Conservation (phyloP, 345 rosid species). For the Alliaria petiolata region DNA sequence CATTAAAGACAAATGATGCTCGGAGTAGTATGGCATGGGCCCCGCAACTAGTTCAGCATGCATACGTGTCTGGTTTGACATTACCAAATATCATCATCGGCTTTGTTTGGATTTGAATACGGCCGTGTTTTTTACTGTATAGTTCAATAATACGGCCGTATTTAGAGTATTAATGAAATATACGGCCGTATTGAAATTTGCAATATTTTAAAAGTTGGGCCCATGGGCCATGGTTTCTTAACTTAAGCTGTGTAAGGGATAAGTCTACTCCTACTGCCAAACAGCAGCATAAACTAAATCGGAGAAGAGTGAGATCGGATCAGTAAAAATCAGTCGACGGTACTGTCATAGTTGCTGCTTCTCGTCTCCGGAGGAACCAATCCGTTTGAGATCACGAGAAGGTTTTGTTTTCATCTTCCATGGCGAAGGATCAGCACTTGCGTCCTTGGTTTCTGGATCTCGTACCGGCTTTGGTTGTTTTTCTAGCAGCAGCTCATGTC, state of each 20-base stretch:
- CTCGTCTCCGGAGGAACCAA: background rate
- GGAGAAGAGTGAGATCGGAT: constrained; percentile 25
- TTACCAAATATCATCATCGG: too few relatives aligned
- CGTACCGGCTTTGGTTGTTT: constrained; percentile 55
- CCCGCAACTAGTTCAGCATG: background rate
- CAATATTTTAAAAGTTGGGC: background rate
- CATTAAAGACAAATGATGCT: background rate
- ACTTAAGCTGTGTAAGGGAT: background rate
- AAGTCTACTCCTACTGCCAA: constrained; percentile 8
- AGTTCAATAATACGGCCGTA: too few relatives aligned
- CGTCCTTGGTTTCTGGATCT: constrained; percentile 72
- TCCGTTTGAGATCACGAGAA: background rate
- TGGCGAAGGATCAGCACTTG: constrained; percentile 48
- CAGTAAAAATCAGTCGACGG: background rate
- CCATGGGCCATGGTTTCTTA: constrained; percentile 10
- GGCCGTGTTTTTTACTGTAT: too few relatives aligned
- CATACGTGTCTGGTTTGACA: too few relatives aligned
- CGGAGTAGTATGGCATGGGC: background rate
- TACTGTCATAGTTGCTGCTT: constrained; percentile 5
- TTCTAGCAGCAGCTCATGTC: constrained; percentile 78
- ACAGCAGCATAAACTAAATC: constrained; percentile 6
- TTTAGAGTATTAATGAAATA: too few relatives aligned
- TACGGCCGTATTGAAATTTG: too few relatives aligned
- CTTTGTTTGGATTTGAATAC: too few relatives aligned
- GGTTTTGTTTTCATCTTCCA: background rate